These are phyloP conservation scores for Arthrinium phaeospermum DNA, from an alignment of 2,329 filamentous ascomycete species.

Conservation along the genomic window DNA sequence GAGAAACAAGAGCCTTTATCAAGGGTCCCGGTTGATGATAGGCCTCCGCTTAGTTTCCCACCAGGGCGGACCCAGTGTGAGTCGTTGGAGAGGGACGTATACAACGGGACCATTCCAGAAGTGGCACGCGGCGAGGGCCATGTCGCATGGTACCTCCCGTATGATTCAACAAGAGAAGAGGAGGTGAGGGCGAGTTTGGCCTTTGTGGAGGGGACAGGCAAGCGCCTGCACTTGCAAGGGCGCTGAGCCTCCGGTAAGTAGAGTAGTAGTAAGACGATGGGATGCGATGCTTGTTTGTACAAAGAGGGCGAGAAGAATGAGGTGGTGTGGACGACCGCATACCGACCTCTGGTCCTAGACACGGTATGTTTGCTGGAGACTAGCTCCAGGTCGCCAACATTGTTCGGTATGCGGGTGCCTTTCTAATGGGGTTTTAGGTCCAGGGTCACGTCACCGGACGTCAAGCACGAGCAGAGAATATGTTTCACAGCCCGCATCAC, in stretches of 20 bases:
- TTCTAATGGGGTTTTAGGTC: slow-evolving; percentile 7
- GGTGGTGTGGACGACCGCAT: slow-evolving; percentile 2
- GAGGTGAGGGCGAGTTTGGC: neutral
- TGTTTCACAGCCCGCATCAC: slow-evolving; percentile 13
- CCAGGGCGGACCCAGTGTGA: neutral
- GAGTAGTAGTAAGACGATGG: neutral
- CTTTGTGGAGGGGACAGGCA: slow-evolving; percentile 9
- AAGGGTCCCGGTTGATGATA: slow-evolving; percentile 31
- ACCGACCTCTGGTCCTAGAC: neutral
- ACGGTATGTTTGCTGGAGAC: slow-evolving; percentile 8
- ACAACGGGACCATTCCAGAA: slow-evolving; percentile 3
- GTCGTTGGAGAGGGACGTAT: neutral
- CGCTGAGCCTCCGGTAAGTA: slow-evolving; percentile 4
- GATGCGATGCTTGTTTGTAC: slow-evolving; percentile 2
- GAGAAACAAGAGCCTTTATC: slow-evolving; percentile 31
- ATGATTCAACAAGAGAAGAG: neutral
- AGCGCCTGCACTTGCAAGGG: slow-evolving; percentile 8
- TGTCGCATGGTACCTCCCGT: slow-evolving; percentile 14
- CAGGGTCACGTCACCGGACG: slow-evolving; percentile 14
- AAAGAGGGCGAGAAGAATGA: neutral
- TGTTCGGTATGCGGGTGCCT: slow-evolving; percentile 6
- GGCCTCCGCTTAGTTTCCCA: slow-evolving; percentile 29
- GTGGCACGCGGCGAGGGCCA: slow-evolving; percentile 17
- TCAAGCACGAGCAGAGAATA: slow-evolving; percentile 1
- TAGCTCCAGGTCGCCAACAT: neutral